Conservation (phyloP, 345 rosid genomes). For the Melaleuca quinquenervia region DNA sequence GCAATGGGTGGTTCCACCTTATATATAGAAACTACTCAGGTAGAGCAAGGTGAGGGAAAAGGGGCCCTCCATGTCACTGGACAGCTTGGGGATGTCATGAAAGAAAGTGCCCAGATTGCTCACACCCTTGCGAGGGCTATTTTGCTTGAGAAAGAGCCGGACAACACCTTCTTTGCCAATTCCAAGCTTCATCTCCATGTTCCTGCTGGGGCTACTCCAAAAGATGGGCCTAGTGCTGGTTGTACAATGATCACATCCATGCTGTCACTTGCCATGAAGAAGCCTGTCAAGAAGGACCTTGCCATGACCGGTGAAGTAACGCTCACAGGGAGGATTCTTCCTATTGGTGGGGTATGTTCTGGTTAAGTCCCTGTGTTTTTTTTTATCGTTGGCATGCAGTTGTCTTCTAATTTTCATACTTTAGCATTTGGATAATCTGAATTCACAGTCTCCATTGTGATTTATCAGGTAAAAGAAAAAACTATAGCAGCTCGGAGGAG, state of each 20-base stretch:
- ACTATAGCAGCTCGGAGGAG: slow-evolving; percentile 91
- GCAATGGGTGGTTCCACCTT: slow-evolving; percentile 99
- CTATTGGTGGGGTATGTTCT: slow-evolving; percentile 93
- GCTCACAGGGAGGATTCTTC: slow-evolving; percentile 81
- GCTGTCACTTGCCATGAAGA: slow-evolving; percentile 79
- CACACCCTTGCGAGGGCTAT: slow-evolving; percentile 79
- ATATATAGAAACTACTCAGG: slow-evolving; percentile 78
- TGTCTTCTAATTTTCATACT: neutral
- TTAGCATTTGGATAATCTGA: neutral
- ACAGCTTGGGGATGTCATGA: slow-evolving; percentile 98
- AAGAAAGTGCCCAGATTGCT: slow-evolving; percentile 96
- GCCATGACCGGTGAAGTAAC: slow-evolving; percentile 99
- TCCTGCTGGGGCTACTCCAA: slow-evolving; percentile 97
- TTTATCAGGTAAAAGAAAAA: slow-evolving; percentile 83
- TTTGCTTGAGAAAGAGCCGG: slow-evolving; percentile 58
- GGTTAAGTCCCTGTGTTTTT: neutral
- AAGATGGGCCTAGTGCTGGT: slow-evolving; percentile 99
- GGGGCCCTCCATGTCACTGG: slow-evolving; percentile 78
- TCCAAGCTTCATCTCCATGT: slow-evolving; percentile 95
- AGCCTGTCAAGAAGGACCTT: slow-evolving; percentile 63
- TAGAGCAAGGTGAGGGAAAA: slow-evolving; percentile 90
- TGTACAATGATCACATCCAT: slow-evolving; percentile 99
- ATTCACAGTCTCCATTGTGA: neutral
- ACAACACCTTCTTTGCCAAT: slow-evolving; percentile 63
- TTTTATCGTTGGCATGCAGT: neutral